Percentiles rank a stretch among this genome's conserved stretches.
Evolutionary conservation across 1,284 basidiomycete species (phyloP).

Genomic region (Ustilago esculenta): DNA sequence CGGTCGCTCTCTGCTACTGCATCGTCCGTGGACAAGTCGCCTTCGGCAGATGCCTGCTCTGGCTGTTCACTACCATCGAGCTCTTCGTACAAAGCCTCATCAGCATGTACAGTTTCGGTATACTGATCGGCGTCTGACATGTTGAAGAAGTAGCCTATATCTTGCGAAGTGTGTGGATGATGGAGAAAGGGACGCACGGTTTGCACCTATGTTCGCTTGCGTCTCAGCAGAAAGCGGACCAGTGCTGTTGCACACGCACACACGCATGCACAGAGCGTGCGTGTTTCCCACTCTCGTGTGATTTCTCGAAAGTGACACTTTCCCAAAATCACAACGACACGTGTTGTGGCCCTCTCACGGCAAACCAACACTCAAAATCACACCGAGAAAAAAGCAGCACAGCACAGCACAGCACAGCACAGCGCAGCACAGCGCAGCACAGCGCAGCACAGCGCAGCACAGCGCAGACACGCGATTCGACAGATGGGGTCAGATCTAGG

Average conservation of each 20-base stretch:
- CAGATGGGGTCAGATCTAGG: constrained; percentile 22
- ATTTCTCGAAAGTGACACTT: constrained; percentile 41
- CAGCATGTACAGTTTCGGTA: constrained; percentile 10
- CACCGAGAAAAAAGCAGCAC: too few relatives aligned
- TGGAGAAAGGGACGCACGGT: background rate
- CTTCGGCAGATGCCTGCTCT: constrained; percentile 4
- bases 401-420: too few relatives aligned
- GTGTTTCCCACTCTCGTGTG: constrained; percentile 21
- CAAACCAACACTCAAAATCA: too few relatives aligned
- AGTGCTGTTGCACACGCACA: background rate
- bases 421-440: too few relatives aligned
- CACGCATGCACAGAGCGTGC: constrained; percentile 2
- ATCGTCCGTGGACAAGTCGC: constrained; percentile 19
- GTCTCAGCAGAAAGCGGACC: too few relatives aligned
- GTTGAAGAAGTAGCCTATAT: too few relatives aligned
- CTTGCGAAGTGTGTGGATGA: too few relatives aligned
- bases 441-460: too few relatives aligned
- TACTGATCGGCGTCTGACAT: constrained; percentile 25
- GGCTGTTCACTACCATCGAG: constrained; percentile 9
- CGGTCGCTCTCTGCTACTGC: constrained; percentile 25
- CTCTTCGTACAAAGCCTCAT: constrained; percentile 8
- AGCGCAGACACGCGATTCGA: background rate
- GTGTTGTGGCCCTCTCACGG: too few relatives aligned
- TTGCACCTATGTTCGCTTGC: background rate
- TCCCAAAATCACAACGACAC: constrained; percentile 17